Conservation (phyloP, 2,329 filamentous ascomycete genomes). For the Ilyonectria robusta region DNA sequence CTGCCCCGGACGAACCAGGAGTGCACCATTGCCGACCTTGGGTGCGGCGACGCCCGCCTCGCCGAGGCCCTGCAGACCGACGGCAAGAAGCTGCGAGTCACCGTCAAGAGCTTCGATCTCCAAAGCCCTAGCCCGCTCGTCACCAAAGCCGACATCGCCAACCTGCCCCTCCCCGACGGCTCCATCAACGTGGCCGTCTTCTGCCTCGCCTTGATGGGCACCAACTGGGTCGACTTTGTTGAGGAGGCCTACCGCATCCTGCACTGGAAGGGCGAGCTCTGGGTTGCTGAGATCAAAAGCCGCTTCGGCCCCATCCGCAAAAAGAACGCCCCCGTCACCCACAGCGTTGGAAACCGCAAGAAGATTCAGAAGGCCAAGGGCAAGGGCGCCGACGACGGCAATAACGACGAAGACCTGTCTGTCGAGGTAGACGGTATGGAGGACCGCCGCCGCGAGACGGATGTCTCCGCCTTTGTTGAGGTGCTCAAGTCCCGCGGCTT, state of each 20-base stretch:
- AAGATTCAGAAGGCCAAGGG: constrained; percentile 66
- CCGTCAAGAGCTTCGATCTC: constrained; percentile 88
- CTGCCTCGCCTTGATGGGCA: constrained; percentile 98
- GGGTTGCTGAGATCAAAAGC: constrained; percentile 97
- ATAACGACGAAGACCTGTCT: constrained; percentile 70
- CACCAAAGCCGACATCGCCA: constrained; percentile 89
- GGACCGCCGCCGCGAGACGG: constrained; percentile 79
- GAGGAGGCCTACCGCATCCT: constrained; percentile 95
- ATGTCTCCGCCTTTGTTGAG: constrained; percentile 88
- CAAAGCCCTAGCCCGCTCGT: constrained; percentile 83
- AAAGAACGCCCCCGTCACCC: constrained; percentile 66
- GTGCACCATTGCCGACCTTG: constrained; percentile 89
- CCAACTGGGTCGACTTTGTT: constrained; percentile 97
- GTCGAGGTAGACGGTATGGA: constrained; percentile 80
- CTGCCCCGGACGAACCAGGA: constrained; percentile 80
- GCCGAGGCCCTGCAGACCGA: constrained; percentile 77
- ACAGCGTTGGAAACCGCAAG: constrained; percentile 80
- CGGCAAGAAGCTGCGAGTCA: constrained; percentile 77
- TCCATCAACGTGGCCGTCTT: constrained; percentile 91
- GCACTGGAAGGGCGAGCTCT: constrained; percentile 94
- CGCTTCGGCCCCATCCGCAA: constrained; percentile 73
- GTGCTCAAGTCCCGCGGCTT: constrained; percentile 87
- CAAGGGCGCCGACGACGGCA: constrained; percentile 62
- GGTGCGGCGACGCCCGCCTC: constrained; percentile 92
- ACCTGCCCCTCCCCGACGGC: constrained; percentile 81